phyloP scores from a whole-genome alignment of 768 basidiomycete genomes.

The Mycena chlorophos region DNA sequence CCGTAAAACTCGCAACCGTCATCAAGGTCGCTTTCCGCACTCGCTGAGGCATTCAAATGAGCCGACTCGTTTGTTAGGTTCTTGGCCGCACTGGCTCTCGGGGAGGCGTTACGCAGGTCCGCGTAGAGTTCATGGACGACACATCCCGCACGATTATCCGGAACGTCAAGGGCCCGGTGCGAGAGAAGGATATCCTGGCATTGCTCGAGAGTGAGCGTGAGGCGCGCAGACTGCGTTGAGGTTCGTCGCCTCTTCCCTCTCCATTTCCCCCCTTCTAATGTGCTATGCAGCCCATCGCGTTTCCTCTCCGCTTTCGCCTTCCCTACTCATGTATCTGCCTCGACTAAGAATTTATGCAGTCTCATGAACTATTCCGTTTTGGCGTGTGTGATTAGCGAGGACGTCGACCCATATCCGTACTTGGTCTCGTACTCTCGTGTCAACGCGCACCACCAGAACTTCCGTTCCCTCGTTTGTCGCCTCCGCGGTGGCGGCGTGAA shows the following conservation, averaged over 20 bases:
- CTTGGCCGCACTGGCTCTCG: conserved; percentile 98
- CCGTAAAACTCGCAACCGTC: conserved; percentile 97
- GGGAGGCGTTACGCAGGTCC: conserved; percentile 98
- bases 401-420: neutral
- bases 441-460: neutral
- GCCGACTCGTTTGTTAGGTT: conserved; percentile 53
- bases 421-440: neutral
- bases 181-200: conserved; percentile 94
- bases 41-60: neutral
- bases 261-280: too few species aligned
- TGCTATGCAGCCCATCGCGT: conserved; percentile 45
- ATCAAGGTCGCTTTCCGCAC: conserved; percentile 71
- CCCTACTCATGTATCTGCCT: conserved; percentile 10
- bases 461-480: neutral
- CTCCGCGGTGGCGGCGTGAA: neutral
- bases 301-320: conserved; percentile 23
- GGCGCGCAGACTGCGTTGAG: conserved; percentile 77
- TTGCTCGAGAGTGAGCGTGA: conserved; percentile 98
- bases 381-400: neutral
- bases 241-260: neutral
- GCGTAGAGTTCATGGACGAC: conserved; percentile 99
- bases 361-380: too few species aligned
- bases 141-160: conserved; percentile 94
- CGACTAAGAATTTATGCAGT: neutral
- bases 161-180: conserved; percentile 97